Conservation (phyloP, 257 asterid species). For the Solanum sitiens region DNA sequence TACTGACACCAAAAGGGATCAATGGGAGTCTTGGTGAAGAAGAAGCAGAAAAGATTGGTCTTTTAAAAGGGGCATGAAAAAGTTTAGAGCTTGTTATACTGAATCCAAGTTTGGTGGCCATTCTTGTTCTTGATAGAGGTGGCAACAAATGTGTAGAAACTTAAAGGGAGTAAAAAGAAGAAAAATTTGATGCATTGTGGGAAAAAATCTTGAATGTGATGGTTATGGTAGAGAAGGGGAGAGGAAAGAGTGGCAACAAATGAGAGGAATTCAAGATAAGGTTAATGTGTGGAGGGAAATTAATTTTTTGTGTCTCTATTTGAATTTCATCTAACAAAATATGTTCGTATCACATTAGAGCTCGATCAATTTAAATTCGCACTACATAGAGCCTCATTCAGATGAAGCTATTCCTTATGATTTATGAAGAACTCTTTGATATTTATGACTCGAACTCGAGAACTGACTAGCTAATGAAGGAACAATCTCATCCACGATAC, state of each 20-base stretch:
- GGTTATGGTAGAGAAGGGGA: conserved; percentile 14
- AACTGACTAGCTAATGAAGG: too few relatives aligned
- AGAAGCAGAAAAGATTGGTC: conserved; percentile 29
- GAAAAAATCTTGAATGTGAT: conserved; percentile 10
- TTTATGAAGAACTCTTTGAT: accelerated
- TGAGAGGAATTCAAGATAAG: conserved; percentile 39
- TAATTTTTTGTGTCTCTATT: conserved; percentile 2
- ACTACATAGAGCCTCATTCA: accelerated
- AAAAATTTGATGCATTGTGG: conserved; percentile 24
- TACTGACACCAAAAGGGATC: conserved; percentile 18
- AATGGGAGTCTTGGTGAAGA: conserved; percentile 33
- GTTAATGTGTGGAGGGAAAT: conserved; percentile 73
- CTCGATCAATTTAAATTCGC: not conserved
- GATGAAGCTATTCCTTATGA: accelerated
- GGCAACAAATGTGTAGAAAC: not conserved
- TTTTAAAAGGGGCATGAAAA: conserved; percentile 32
- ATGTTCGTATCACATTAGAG: accelerated
- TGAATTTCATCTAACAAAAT: not conserved
- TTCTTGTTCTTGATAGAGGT: conserved; percentile 26
- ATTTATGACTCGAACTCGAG: accelerated
- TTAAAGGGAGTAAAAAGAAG: not conserved
- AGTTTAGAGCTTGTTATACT: conserved; percentile 32
- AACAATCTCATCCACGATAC: accelerated
- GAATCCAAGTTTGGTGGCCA: conserved; percentile 67
- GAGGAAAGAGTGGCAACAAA: conserved; percentile 7